phyloP scores from a whole-genome alignment of 2,329 filamentous ascomycete species.

The Fusarium multiceps region DNA sequence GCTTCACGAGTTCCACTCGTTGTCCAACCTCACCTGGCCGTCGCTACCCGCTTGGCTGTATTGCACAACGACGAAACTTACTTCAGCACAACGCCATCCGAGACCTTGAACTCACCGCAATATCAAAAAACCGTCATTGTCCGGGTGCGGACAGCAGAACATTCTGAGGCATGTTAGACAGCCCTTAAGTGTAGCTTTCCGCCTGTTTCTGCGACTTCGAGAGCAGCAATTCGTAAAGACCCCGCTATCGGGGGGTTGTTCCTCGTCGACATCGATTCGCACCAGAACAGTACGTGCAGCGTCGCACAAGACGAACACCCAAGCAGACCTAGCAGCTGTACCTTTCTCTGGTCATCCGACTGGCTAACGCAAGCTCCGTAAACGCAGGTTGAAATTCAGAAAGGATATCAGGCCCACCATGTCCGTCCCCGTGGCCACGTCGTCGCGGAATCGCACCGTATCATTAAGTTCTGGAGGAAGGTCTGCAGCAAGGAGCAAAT shows the following conservation, averaged over 20 bases:
- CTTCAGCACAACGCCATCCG: slow-evolving; percentile 24
- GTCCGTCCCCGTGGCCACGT: slow-evolving; percentile 64
- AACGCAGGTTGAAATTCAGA: slow-evolving; percentile 41
- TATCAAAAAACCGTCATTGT: slow-evolving; percentile 39
- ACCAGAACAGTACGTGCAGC: slow-evolving; percentile 56
- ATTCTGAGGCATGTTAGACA: slow-evolving; percentile 54
- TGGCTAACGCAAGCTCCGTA: slow-evolving; percentile 35
- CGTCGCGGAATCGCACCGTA: slow-evolving; percentile 68
- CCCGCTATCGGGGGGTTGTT: slow-evolving; percentile 46
- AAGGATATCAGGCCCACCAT: slow-evolving; percentile 61
- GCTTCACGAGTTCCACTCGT: slow-evolving; percentile 35
- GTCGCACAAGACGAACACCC: slow-evolving; percentile 50
- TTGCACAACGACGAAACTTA: slow-evolving; percentile 33
- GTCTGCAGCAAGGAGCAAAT: slow-evolving; percentile 62
- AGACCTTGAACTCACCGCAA: slow-evolving; percentile 37
- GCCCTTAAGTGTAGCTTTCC: slow-evolving; percentile 51
- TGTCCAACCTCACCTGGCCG: slow-evolving; percentile 42
- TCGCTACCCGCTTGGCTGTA: slow-evolving; percentile 37
- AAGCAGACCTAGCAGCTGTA: slow-evolving; percentile 37
- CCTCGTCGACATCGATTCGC: slow-evolving; percentile 45
- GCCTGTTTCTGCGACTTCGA: slow-evolving; percentile 44
- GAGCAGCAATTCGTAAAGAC: slow-evolving; percentile 39
- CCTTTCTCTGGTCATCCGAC: slow-evolving; percentile 40
- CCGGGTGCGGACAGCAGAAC: slow-evolving; percentile 49
- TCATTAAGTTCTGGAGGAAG: slow-evolving; percentile 68